phyloP scores from a whole-genome alignment of 2,329 filamentous ascomycete species.

The Phoma herbarum region DNA sequence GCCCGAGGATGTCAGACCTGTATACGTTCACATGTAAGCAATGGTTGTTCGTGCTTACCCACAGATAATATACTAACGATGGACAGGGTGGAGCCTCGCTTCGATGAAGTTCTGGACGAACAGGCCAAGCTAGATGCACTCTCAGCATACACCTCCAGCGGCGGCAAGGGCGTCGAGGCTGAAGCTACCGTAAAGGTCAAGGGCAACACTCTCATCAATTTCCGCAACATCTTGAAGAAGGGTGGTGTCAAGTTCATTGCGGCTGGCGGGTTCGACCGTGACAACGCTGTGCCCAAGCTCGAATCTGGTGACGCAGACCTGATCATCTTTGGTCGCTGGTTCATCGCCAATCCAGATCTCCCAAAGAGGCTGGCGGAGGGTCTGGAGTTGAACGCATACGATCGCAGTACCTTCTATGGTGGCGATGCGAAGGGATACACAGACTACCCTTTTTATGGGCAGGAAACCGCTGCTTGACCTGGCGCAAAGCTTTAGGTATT shows the following conservation, averaged over 20 bases:
- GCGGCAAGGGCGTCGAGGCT: slow-evolving; percentile 41
- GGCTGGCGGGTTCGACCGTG: slow-evolving; percentile 63
- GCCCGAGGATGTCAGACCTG: slow-evolving; percentile 38
- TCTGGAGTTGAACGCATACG: slow-evolving; percentile 51
- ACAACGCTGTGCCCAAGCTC: slow-evolving; percentile 60
- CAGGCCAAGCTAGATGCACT: slow-evolving; percentile 52
- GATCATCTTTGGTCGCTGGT: slow-evolving; percentile 57
- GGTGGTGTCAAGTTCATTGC: slow-evolving; percentile 64
- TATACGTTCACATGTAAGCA: slow-evolving; percentile 50
- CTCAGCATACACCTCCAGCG: slow-evolving; percentile 44
- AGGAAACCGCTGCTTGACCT: slow-evolving; percentile 29
- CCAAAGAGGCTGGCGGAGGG: slow-evolving; percentile 54
- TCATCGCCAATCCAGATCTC: slow-evolving; percentile 59
- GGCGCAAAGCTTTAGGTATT: neutral
- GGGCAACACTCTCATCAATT: slow-evolving; percentile 42
- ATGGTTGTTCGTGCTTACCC: neutral
- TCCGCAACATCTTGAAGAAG: slow-evolving; percentile 58
- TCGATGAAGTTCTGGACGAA: slow-evolving; percentile 49
- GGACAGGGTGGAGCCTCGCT: slow-evolving; percentile 48
- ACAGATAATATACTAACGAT: slow-evolving; percentile 10
- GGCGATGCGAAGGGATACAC: slow-evolving; percentile 52
- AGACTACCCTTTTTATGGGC: slow-evolving; percentile 52
- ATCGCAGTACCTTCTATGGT: slow-evolving; percentile 58
- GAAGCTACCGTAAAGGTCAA: slow-evolving; percentile 41
- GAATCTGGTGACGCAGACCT: slow-evolving; percentile 53